Base-by-base conservation (phyloP, 805 yeast genomes). In the Zygosaccharomyces bisporus region DNA sequence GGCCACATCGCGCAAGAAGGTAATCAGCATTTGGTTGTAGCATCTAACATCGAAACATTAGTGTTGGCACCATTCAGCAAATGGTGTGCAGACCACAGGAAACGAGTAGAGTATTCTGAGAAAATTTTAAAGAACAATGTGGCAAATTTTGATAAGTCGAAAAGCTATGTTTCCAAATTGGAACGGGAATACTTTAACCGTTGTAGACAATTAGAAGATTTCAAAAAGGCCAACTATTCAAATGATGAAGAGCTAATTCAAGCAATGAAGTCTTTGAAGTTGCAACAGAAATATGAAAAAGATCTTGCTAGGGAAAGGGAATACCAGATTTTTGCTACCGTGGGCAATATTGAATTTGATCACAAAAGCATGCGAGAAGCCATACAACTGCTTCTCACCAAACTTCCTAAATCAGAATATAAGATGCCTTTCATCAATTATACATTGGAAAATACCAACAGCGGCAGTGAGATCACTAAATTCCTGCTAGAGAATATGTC, bases 171-270 rank as follows among this genome's bases (percentile, higher is more conserved):
- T 41, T 72, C 73, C 51, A 70, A 76, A 50, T 56, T 71, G 34
- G 87, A 80, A 60, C 80, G 77, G 62, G 75, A 74, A 45, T 87
- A 87, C 61, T 86, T 83, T 71, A 84, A 81, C 64, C 83, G 82
- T 58, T 86, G 93, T 62, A 70, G 95, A 41, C 67, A 79, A 47
- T 70, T 84, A 42, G 95, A 86, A 60, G 86, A 83, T 44, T 73
- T 78, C 44, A 64, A 54, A 39, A 52, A 55, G 39, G 34, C 53
- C 6, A 47, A 56, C 7, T 50, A 55, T 40, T 43, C 39, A 20
- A 46, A 44, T 23, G 59, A 57, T 1, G 61, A 53, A 4, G 55
- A 53, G 29, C 44, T 60, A 13, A 30, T 25, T 2, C 35, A 46
- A 6, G 62, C 64, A 9, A 54, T 60, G 55, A 43, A 51, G 14